Percentiles rank a stretch among this genome's conserved stretches.
These are phyloP conservation scores for Trametes sanguinea DNA, from an alignment of 768 basidiomycete genomes.

Conservation along the genomic window DNA sequence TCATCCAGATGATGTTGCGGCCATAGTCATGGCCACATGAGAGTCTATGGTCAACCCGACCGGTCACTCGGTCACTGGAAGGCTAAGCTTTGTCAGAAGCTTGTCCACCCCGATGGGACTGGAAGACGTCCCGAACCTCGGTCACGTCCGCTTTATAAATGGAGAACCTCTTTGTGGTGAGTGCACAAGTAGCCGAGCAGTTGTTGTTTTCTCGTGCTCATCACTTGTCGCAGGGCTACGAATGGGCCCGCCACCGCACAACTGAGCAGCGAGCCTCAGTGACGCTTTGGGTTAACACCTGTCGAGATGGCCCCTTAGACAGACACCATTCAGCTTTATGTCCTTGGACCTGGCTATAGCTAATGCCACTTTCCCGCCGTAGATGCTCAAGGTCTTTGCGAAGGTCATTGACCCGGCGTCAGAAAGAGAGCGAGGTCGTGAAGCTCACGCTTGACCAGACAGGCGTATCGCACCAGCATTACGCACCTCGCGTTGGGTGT, in stretches of 20 bases:
- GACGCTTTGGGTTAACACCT: constrained; percentile 69
- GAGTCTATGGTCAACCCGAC: constrained; percentile 58
- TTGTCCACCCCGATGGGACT: constrained; percentile 76
- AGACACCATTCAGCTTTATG: constrained; percentile 74
- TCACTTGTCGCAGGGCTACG: constrained; percentile 55
- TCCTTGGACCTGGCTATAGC: constrained; percentile 43
- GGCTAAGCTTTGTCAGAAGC: no score
- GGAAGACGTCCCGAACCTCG: constrained; percentile 71
- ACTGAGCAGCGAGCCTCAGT: constrained; percentile 56
- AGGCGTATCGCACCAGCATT: constrained; percentile 64
- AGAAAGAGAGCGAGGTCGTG: constrained; percentile 35
- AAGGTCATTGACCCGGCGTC: constrained; percentile 41
- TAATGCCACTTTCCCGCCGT: constrained; percentile 54
- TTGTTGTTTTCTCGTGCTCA: constrained; percentile 8
- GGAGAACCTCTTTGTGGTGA: constrained; percentile 70
- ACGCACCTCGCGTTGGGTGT: constrained; percentile 57
- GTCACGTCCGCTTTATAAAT: constrained; percentile 67
- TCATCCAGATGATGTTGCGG: no score
- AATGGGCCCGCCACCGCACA: constrained; percentile 63
- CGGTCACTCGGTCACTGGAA: constrained; percentile 38
- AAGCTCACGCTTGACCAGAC: constrained; percentile 42
- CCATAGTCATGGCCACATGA: no score
- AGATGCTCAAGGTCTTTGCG: constrained; percentile 61
- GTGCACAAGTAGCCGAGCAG: constrained; percentile 24
- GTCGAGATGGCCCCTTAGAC: constrained; percentile 30